These are phyloP conservation scores for Rubia yunnanensis DNA, from an alignment of 257 asterid species.

Conservation along the genomic window DNA sequence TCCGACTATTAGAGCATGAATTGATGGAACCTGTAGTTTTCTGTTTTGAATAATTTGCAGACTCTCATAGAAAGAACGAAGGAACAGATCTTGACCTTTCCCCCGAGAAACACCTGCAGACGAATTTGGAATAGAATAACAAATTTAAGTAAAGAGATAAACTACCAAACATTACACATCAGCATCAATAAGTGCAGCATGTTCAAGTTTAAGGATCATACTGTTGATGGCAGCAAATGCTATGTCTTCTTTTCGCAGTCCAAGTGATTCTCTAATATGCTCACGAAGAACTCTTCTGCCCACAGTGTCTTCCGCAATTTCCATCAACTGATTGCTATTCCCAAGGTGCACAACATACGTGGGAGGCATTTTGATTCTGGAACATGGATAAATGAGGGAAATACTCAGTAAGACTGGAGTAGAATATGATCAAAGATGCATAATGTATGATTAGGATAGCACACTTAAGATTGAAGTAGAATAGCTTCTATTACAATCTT, in stretches of 20 bases:
- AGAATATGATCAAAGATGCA: background rate
- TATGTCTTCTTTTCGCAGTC: conserved; percentile 75
- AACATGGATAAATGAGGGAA: conserved; percentile 16
- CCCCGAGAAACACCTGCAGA: conserved; percentile 92
- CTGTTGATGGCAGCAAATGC: conserved; percentile 82
- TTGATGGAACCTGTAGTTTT: conserved; percentile 55
- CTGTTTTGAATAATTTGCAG: conserved; percentile 54
- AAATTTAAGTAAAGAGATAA: background rate
- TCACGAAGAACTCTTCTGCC: conserved; percentile 79
- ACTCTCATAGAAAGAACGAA: conserved; percentile 68
- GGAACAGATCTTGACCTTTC: conserved; percentile 92
- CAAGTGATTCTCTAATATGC: conserved; percentile 85
- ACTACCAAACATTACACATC: background rate
- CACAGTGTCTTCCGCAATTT: conserved; percentile 67
- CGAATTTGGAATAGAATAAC: background rate
- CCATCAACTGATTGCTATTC: conserved; percentile 88
- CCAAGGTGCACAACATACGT: conserved; percentile 98
- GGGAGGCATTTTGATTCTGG: conserved; percentile 90
- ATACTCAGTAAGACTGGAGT: background rate
- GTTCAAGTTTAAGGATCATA: conserved; percentile 29
- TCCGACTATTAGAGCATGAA: conserved; percentile 85
- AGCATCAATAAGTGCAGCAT: background rate
- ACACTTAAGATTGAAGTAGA: background rate
- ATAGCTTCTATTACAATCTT: background rate
- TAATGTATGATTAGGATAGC: background rate